A percentile compares a stretch with the other conserved stretches of the same genome.
phyloP scores from a whole-genome alignment of 1,284 basidiomycete species.

The Trichosporon ovoides region DNA sequence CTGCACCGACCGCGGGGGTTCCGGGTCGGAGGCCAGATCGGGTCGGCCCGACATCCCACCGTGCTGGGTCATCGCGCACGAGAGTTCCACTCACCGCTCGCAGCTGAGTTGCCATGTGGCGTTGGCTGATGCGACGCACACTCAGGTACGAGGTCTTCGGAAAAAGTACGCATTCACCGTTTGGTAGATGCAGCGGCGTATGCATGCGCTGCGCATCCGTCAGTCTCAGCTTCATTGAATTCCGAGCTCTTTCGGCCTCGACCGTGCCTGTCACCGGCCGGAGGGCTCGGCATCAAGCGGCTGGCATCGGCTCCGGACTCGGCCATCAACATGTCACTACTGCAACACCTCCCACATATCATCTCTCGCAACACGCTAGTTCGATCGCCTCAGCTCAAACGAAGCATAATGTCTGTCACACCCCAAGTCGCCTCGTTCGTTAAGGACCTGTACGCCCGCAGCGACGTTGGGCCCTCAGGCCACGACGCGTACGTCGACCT shows the following conservation, averaged over 20 bases:
- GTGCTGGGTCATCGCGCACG: no score
- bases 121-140: no score
- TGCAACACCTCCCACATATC: neutral
- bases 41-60: no score
- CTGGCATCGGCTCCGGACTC: neutral
- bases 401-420: conserved; percentile 18
- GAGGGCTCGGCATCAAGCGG: neutral
- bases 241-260: neutral
- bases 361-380: neutral
- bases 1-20: no score
- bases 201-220: no score
- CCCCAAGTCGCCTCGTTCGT: conserved; percentile 23
- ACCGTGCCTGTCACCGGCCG: no score
- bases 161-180: no score
- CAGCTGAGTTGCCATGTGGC: no score
- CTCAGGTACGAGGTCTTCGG: no score
- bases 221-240: neutral
- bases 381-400: neutral
- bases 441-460: conserved; percentile 24
- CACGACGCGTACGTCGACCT: conserved; percentile 28
- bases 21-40: no score
- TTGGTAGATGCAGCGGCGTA: no score
- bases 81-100: no score
- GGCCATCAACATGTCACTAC: neutral
- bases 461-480: conserved; percentile 22